These are phyloP conservation scores for Rosa multiflora DNA, from an alignment of 306 rosid genomes.

Conservation along the genomic window DNA sequence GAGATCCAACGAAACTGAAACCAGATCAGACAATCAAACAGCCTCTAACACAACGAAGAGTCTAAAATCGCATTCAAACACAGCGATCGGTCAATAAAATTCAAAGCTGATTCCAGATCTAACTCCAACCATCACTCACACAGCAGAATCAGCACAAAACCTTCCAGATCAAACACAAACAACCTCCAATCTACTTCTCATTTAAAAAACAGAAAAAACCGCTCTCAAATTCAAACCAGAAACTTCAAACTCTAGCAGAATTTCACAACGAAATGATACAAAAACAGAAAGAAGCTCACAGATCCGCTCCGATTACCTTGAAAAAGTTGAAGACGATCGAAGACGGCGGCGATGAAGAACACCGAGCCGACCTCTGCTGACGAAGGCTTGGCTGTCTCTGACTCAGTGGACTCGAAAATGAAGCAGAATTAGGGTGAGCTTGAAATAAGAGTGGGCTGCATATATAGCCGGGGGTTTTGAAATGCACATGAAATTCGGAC, in stretches of 20 bases:
- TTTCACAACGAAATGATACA: background rate
- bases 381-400: slow-evolving; percentile 19
- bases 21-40: slow-evolving; percentile 37
- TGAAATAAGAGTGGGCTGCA: background rate
- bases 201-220: slow-evolving; percentile 1
- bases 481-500: slow-evolving; percentile 40
- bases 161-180: slow-evolving; percentile 39
- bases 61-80: background rate
- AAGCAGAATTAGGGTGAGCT: slow-evolving; percentile 19
- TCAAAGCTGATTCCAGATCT: slow-evolving; percentile 30
- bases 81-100: background rate
- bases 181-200: slow-evolving; percentile 12
- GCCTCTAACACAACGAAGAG: slow-evolving; percentile 4
- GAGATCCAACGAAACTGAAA: slow-evolving; percentile 19
- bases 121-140: background rate
- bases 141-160: background rate
- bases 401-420: slow-evolving; percentile 11
- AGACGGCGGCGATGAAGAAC: slow-evolving; percentile 9
- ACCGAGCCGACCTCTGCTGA: slow-evolving; percentile 24
- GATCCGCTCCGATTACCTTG: slow-evolving; percentile 26
- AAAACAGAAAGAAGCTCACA: background rate
- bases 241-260: slow-evolving; percentile 1
- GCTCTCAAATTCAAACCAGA: slow-evolving; percentile 18
- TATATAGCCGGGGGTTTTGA: slow-evolving; percentile 29
- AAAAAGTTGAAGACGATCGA: slow-evolving; percentile 1